Conservation (phyloP, 1,284 basidiomycete genomes). For the Trichosporon faecale region DNA sequence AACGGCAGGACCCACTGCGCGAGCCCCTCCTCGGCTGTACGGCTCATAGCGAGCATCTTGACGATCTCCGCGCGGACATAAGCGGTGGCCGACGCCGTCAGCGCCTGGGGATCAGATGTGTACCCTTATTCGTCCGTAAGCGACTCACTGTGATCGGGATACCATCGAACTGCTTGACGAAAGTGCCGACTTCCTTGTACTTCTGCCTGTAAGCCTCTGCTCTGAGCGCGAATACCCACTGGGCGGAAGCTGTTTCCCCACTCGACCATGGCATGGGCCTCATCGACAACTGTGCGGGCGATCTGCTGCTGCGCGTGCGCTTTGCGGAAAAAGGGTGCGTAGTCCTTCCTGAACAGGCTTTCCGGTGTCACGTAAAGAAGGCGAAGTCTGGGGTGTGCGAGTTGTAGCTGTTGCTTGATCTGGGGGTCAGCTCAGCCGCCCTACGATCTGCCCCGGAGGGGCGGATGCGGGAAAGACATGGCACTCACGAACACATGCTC, state of each 20-base stretch:
- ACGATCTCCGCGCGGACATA: slow-evolving; percentile 73
- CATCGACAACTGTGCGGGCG: slow-evolving; percentile 72
- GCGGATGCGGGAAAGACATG: background rate
- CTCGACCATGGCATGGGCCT: slow-evolving; percentile 87
- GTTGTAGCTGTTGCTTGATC: slow-evolving; percentile 64
- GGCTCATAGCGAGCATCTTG: slow-evolving; percentile 60
- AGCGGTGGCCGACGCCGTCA: slow-evolving; percentile 52
- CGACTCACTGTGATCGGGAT: slow-evolving; percentile 72
- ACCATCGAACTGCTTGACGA: slow-evolving; percentile 64
- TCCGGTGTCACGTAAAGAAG: slow-evolving; percentile 80
- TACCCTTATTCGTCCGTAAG: background rate
- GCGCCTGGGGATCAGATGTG: slow-evolving; percentile 34
- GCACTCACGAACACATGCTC: slow-evolving; percentile 60
- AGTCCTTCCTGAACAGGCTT: slow-evolving; percentile 60
- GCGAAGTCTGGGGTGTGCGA: slow-evolving; percentile 61
- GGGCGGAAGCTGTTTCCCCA: slow-evolving; percentile 78
- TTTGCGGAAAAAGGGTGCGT: slow-evolving; percentile 57
- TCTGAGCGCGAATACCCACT: slow-evolving; percentile 21
- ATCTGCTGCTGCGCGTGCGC: slow-evolving; percentile 61
- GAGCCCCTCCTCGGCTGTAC: slow-evolving; percentile 53
- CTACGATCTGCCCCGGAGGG: background rate
- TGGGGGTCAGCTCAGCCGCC: slow-evolving; percentile 42
- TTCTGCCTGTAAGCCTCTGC: slow-evolving; percentile 48
- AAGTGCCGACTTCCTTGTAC: slow-evolving; percentile 67
- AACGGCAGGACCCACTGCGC: slow-evolving; percentile 70